Conservation (phyloP, 805 yeast genomes). For the Ogataea haglerorum region DNA sequence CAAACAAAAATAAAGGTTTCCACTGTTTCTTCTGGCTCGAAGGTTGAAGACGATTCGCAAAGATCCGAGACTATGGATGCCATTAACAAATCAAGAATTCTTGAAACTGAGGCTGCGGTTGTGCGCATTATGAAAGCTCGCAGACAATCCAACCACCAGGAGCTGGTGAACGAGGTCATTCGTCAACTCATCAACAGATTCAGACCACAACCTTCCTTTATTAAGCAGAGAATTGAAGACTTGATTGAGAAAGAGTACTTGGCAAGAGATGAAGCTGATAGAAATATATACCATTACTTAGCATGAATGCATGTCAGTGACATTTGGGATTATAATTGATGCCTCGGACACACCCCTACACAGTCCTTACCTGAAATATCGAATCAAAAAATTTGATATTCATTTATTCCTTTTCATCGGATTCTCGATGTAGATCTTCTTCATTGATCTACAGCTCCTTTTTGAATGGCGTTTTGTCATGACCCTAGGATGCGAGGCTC, state of each 20-base stretch:
- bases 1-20: constrained; percentile 69
- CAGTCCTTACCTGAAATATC: background rate
- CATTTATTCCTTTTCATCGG: constrained; percentile 1
- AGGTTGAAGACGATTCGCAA: constrained; percentile 52
- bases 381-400: constrained; percentile 1
- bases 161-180: constrained; percentile 62
- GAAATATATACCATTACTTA: constrained; percentile 60
- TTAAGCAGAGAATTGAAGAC: constrained; percentile 71
- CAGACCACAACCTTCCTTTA: constrained; percentile 61
- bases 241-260: constrained; percentile 79
- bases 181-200: constrained; percentile 60
- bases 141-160: constrained; percentile 57
- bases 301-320: constrained; percentile 36
- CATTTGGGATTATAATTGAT: background rate
- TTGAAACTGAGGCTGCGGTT: constrained; percentile 78
- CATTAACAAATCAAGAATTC: constrained; percentile 59
- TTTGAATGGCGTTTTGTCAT: constrained; percentile 22
- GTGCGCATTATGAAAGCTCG: constrained; percentile 85
- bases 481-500: constrained; percentile 16
- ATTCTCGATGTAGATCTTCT: constrained; percentile 2
- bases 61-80: constrained; percentile 50
- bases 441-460: constrained; percentile 17
- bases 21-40: constrained; percentile 52
- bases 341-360: background rate
- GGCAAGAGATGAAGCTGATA: constrained; percentile 61